These are phyloP conservation scores for Pharnaceum exiguum DNA, from an alignment of 148 eudicot species.

Conservation along the genomic window DNA sequence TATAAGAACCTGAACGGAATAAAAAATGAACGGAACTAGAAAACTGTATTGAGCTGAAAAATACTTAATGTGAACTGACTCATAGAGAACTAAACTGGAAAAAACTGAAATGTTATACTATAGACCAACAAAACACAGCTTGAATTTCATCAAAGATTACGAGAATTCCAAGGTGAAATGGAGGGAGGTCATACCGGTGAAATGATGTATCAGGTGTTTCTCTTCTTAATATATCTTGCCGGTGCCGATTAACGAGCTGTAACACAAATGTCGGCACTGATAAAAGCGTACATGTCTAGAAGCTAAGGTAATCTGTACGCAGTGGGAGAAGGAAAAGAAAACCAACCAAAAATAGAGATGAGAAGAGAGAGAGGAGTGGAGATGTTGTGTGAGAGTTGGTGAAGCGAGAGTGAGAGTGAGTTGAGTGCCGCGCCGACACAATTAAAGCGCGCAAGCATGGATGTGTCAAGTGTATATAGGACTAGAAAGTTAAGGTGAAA, in stretches of 20 bases:
- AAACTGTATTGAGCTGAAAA: no score
- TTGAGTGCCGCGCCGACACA: slow-evolving; percentile 28
- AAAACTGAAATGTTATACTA: no score
- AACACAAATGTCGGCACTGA: neutral
- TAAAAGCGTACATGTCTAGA: neutral
- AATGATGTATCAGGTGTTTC: no score
- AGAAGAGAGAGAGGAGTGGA: slow-evolving; percentile 1
- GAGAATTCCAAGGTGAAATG: no score
- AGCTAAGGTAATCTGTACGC: neutral
- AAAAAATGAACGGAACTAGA: no score
- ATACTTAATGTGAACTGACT: no score
- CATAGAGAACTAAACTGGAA: no score
- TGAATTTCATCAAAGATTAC: no score
- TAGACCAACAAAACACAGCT: no score
- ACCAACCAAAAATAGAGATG: neutral
- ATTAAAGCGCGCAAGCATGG: slow-evolving; percentile 5
- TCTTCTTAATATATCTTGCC: no score
- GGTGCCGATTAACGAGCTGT: neutral
- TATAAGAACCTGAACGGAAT: no score
- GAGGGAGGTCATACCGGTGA: no score
- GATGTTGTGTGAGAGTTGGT: neutral
- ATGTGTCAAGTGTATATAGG: neutral
- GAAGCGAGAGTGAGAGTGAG: neutral
- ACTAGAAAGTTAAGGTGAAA: neutral
- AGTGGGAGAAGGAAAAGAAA: neutral